These are phyloP conservation scores for Myxozyma sirexii DNA, from an alignment of 805 yeast species.

Conservation along the genomic window DNA sequence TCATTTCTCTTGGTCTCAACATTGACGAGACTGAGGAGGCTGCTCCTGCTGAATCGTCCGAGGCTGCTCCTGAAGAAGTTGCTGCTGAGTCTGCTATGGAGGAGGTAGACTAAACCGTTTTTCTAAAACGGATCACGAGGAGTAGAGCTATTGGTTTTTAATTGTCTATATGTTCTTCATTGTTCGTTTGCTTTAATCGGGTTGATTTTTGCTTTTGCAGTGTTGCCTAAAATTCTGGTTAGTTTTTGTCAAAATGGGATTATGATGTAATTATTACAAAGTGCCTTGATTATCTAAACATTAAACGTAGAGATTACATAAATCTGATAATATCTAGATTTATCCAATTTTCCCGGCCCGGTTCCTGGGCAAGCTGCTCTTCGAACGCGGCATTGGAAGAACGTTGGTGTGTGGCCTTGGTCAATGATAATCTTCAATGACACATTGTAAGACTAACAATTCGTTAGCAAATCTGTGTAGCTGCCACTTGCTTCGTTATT, in stretches of 20 bases:
- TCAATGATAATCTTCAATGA: no score
- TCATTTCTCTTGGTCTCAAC: constrained; percentile 96
- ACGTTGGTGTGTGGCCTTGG: no score
- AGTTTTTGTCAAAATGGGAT: constrained; percentile 7
- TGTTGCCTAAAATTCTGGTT: constrained; percentile 3
- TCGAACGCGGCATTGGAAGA: no score
- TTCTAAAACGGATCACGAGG: not conserved
- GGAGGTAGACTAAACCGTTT: constrained; percentile 79
- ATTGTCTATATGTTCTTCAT: constrained; percentile 2
- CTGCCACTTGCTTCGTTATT: no score
- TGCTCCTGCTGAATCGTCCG: constrained; percentile 45
- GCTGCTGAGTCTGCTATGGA: constrained; percentile 96
- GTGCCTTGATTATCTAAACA: no score
- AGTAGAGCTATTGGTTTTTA: not conserved
- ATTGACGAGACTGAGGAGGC: constrained; percentile 82
- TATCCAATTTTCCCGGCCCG: constrained; percentile 14
- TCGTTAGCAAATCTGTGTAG: no score
- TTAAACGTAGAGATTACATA: not conserved
- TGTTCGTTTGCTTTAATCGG: not conserved
- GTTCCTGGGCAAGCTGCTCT: not conserved
- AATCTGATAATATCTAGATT: not conserved
- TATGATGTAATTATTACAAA: not conserved
- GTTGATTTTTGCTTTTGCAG: not conserved
- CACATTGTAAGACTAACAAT: no score
- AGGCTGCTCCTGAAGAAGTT: constrained; percentile 61